These are phyloP conservation scores for Asterophora parasitica DNA, from an alignment of 768 basidiomycete species.

Conservation along the genomic window DNA sequence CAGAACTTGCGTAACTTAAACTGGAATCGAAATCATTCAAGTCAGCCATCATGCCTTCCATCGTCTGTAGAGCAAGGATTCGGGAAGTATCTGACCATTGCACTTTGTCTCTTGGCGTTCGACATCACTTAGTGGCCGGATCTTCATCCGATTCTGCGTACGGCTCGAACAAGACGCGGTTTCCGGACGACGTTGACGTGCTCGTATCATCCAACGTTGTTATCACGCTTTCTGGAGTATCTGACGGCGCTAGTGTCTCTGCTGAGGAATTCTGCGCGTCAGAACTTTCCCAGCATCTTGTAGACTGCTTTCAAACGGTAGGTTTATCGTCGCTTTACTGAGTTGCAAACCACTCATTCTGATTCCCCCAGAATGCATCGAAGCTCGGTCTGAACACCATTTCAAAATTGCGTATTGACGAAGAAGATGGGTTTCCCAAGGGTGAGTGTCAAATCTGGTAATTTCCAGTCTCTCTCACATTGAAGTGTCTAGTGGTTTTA, in stretches of 20 bases:
- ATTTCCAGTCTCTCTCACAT: slow-evolving; percentile 6
- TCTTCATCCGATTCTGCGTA: slow-evolving; percentile 23
- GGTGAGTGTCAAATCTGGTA: slow-evolving; percentile 25
- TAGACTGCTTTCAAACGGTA: slow-evolving; percentile 48
- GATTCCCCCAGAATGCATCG: slow-evolving; percentile 47
- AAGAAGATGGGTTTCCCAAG: slow-evolving; percentile 36
- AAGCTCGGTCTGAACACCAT: slow-evolving; percentile 55
- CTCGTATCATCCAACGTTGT: slow-evolving; percentile 44
- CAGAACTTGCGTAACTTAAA: no score
- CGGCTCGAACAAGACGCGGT: slow-evolving; percentile 31
- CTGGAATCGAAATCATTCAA: no score
- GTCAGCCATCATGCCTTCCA: slow-evolving; percentile 24
- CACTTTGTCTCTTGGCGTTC: slow-evolving; percentile 40
- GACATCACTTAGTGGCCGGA: slow-evolving; percentile 36
- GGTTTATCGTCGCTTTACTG: slow-evolving; percentile 5
- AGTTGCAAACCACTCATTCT: not conserved
- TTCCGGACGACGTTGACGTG: slow-evolving; percentile 43
- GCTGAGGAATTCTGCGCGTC: slow-evolving; percentile 42
- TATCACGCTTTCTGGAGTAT: slow-evolving; percentile 49
- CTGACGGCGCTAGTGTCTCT: slow-evolving; percentile 40
- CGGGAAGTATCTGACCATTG: slow-evolving; percentile 41
- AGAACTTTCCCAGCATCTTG: slow-evolving; percentile 44
- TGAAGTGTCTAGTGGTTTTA: slow-evolving; percentile 10
- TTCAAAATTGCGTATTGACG: slow-evolving; percentile 47
- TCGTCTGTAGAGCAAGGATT: slow-evolving; percentile 30